phyloP scores from a whole-genome alignment of 1,284 basidiomycete species.

The Pascua guehoae region DNA sequence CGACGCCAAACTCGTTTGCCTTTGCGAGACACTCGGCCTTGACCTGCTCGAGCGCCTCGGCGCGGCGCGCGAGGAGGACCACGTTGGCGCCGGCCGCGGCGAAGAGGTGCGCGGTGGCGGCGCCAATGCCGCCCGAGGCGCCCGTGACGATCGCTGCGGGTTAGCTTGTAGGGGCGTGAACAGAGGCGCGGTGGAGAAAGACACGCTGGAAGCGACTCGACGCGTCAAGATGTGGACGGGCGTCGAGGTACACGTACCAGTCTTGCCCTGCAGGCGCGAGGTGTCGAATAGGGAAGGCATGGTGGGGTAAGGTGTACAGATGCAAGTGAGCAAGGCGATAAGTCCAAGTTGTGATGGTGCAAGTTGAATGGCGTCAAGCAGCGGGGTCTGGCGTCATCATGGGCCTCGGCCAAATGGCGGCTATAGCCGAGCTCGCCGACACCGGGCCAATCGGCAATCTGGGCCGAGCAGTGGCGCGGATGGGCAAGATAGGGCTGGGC shows the following conservation, averaged over 20 bases:
- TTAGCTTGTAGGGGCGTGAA: neutral
- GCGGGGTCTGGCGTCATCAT: too few species aligned
- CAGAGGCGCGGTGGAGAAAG: neutral
- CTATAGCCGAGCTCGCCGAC: too few species aligned
- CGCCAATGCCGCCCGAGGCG: conserved; percentile 48
- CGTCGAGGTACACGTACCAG: conserved; percentile 9
- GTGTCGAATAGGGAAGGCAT: conserved; percentile 23
- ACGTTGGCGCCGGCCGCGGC: conserved; percentile 61
- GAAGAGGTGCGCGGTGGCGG: conserved; percentile 52
- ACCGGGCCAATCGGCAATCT: too few species aligned
- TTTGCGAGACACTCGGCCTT: neutral
- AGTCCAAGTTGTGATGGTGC: too few species aligned
- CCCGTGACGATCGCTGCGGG: conserved; percentile 43
- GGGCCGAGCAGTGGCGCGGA: too few species aligned
- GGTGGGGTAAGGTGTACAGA: neutral
- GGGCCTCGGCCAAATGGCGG: too few species aligned
- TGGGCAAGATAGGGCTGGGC: too few species aligned
- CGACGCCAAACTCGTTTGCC: conserved; percentile 9
- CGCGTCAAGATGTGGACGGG: neutral
- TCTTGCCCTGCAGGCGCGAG: conserved; percentile 21
- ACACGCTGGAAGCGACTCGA: too few species aligned
- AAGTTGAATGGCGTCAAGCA: too few species aligned
- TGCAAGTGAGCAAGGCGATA: too few species aligned
- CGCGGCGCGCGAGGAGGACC: conserved; percentile 57
- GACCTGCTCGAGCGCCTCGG: conserved; percentile 59